Evolutionary conservation across 2,329 filamentous ascomycete genomes (phyloP).

Genomic region (Colletotrichum australisinense): DNA sequence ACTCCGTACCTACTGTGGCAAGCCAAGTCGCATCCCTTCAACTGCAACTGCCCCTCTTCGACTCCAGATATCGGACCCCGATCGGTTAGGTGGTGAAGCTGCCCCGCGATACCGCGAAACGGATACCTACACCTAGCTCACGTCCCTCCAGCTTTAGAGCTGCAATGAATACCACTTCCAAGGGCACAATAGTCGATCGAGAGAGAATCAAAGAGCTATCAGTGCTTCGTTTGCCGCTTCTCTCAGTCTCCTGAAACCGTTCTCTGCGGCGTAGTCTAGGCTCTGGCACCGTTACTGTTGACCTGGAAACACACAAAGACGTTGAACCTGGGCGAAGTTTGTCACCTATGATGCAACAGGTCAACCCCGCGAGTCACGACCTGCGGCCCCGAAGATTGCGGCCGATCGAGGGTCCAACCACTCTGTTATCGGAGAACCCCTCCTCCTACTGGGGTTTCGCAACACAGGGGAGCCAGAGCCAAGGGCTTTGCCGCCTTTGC

Average conservation of each 20-base stretch:
- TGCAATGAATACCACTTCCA: background rate
- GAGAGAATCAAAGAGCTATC: background rate
- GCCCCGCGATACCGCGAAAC: slow-evolving; percentile 24
- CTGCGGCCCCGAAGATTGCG: slow-evolving; percentile 26
- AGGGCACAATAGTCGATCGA: background rate
- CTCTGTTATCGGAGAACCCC: slow-evolving; percentile 24
- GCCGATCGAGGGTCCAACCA: slow-evolving; percentile 33
- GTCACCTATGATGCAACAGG: slow-evolving; percentile 31
- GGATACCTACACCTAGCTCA: background rate
- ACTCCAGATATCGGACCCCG: slow-evolving; percentile 27
- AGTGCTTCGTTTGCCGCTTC: background rate
- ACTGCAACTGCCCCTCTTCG: slow-evolving; percentile 17
- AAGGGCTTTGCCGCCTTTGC: slow-evolving; percentile 34
- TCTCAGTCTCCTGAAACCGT: slow-evolving; percentile 2
- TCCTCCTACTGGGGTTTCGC: slow-evolving; percentile 18
- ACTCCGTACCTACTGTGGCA: slow-evolving; percentile 14
- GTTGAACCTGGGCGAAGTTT: background rate
- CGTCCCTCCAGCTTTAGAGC: background rate
- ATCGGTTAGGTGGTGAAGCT: slow-evolving; percentile 26
- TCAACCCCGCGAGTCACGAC: slow-evolving; percentile 33
- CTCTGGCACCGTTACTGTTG: slow-evolving; percentile 7
- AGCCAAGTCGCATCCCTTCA: slow-evolving; percentile 21
- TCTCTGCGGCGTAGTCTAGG: slow-evolving; percentile 11
- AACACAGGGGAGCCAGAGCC: slow-evolving; percentile 14
- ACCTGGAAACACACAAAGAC: slow-evolving; percentile 13